These are phyloP conservation scores for Sphagnum magellanicum DNA, from an alignment of 228 moss, liverwort and hornwort species.

Conservation along the genomic window DNA sequence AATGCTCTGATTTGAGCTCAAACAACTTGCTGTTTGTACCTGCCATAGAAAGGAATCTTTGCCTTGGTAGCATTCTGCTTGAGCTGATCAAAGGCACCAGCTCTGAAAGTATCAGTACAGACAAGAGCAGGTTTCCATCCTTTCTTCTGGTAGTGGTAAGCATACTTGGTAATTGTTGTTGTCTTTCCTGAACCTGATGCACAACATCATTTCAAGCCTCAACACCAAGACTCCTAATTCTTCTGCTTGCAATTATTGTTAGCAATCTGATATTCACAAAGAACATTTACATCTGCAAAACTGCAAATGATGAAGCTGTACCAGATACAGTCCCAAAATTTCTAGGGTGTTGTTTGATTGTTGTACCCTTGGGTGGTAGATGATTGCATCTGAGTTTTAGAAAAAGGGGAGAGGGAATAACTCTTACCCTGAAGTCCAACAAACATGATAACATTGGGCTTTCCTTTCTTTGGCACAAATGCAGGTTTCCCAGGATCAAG, in stretches of 20 bases:
- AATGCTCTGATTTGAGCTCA: not conserved
- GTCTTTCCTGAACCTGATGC: slow-evolving; percentile 53
- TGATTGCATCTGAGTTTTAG: not conserved
- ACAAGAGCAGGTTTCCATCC: slow-evolving; percentile 59
- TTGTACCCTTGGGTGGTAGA: too few species aligned
- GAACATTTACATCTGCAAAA: too few species aligned
- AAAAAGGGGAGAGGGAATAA: not conserved
- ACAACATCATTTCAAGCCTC: not conserved
- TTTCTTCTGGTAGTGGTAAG: slow-evolving; percentile 47
- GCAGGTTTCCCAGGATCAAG: slow-evolving; percentile 54
- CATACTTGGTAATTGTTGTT: slow-evolving; percentile 53
- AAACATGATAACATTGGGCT: slow-evolving; percentile 54
- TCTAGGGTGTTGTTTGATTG: too few species aligned
- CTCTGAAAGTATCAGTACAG: slow-evolving; percentile 58
- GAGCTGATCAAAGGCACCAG: slow-evolving; percentile 55
- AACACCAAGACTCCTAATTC: too few species aligned
- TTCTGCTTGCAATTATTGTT: too few species aligned
- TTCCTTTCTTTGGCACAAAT: slow-evolving; percentile 47
- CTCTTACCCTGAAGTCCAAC: slow-evolving; percentile 46
- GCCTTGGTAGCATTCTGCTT: slow-evolving; percentile 59
- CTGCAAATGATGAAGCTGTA: too few species aligned
- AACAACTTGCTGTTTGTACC: slow-evolving; percentile 7
- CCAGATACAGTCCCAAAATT: too few species aligned
- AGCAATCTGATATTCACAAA: too few species aligned
- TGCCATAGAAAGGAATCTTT: slow-evolving; percentile 48